phyloP scores from a whole-genome alignment of 352 stramenopile species.

The Peronospora belbahrii region DNA sequence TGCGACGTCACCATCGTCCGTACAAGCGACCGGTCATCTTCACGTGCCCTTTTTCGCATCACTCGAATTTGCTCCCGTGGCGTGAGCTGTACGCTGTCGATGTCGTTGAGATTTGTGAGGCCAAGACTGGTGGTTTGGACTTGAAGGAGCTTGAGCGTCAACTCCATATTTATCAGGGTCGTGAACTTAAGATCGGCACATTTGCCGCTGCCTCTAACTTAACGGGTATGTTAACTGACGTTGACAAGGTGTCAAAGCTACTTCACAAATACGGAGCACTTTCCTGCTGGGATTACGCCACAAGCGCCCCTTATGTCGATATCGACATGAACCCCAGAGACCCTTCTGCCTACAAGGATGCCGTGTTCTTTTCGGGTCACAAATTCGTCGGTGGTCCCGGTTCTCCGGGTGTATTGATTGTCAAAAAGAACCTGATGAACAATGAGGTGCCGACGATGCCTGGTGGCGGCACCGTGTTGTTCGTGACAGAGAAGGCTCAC shows the following conservation, averaged over 20 bases:
- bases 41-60: constrained; percentile 94
- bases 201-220: constrained; percentile 94
- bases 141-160: constrained; percentile 42
- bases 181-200: constrained; percentile 72
- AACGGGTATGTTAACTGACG: constrained; percentile 88
- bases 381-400: constrained; percentile 93
- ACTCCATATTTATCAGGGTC: constrained; percentile 39
- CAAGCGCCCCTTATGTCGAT: constrained; percentile 86
- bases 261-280: constrained; percentile 90
- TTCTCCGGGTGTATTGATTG: constrained; percentile 90
- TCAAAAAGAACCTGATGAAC: constrained; percentile 86
- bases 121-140: constrained; percentile 46
- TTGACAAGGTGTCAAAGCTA: constrained; percentile 80
- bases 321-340: constrained; percentile 94
- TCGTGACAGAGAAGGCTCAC: constrained; percentile 52
- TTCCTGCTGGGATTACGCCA: constrained; percentile 95
- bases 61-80: constrained; percentile 97
- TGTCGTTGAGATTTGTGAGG: constrained; percentile 68
- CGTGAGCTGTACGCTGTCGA: constrained; percentile 81
- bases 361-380: constrained; percentile 93
- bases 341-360: constrained; percentile 81
- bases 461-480: constrained; percentile 45
- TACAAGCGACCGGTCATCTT: constrained; percentile 78
- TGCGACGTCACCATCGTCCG: constrained; percentile 23
- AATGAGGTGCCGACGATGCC: constrained; percentile 52